Evolutionary conservation across 2,329 filamentous ascomycete species (phyloP).

Genomic region (Nemania serpens): DNA sequence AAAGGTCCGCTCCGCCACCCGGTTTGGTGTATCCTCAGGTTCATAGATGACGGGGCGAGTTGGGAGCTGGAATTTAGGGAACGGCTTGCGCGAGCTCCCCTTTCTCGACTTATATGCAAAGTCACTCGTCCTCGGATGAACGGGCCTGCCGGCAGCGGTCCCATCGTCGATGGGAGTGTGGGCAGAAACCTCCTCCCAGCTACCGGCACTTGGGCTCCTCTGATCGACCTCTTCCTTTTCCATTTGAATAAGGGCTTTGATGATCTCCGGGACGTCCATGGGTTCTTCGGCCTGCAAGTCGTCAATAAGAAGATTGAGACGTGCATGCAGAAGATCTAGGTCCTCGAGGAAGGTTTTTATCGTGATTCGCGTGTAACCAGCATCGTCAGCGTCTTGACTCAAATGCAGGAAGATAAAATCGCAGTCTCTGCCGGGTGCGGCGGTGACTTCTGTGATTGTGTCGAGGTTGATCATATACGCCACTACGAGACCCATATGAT

Average conservation of each 20-base stretch:
- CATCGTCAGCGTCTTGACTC: slow-evolving; percentile 63
- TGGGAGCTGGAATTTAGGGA: slow-evolving; percentile 80
- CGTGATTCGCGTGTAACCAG: slow-evolving; percentile 73
- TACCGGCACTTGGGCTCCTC: slow-evolving; percentile 77
- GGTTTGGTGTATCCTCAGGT: slow-evolving; percentile 77
- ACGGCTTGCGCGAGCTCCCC: slow-evolving; percentile 44
- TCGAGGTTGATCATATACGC: slow-evolving; percentile 78
- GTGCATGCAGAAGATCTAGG: slow-evolving; percentile 76
- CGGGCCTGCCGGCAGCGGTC: slow-evolving; percentile 49
- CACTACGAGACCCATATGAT: slow-evolving; percentile 88
- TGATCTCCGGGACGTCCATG: slow-evolving; percentile 68
- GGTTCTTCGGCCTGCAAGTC: slow-evolving; percentile 76
- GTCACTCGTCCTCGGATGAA: slow-evolving; percentile 42
- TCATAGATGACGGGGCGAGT: slow-evolving; percentile 80
- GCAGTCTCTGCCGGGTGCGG: slow-evolving; percentile 85
- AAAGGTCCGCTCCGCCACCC: slow-evolving; percentile 80
- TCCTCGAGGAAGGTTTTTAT: slow-evolving; percentile 95
- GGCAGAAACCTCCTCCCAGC: slow-evolving; percentile 83
- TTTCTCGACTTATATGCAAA: slow-evolving; percentile 45
- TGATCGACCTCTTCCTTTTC: slow-evolving; percentile 65
- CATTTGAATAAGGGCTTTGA: slow-evolving; percentile 74
- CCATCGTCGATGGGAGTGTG: slow-evolving; percentile 65
- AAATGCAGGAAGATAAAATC: slow-evolving; percentile 90
- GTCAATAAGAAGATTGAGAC: slow-evolving; percentile 84
- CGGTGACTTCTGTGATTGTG: slow-evolving; percentile 85